Conservation (phyloP, 106 monocot species). For the Allium sativum region DNA sequence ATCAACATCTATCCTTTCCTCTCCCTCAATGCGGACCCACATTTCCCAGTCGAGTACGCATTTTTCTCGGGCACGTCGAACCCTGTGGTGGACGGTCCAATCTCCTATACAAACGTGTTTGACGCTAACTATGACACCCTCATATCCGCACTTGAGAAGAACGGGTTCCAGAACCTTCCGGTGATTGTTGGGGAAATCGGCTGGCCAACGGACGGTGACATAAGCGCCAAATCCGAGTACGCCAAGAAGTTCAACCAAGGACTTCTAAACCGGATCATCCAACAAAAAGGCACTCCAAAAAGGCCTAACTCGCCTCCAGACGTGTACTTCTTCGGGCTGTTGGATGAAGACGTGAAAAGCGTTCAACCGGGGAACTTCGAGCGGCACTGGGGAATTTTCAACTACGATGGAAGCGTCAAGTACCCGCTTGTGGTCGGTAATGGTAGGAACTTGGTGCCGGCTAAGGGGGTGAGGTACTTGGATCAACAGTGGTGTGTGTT, state of each 20-base stretch:
- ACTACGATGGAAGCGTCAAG: conserved; percentile 70
- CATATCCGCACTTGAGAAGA: conserved; percentile 60
- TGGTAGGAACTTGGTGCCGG: conserved; percentile 27
- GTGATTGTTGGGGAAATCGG: conserved; percentile 87
- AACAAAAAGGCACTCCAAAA: conserved; percentile 53
- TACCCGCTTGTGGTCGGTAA: conserved; percentile 34
- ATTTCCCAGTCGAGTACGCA: conserved; percentile 89
- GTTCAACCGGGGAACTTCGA: conserved; percentile 72
- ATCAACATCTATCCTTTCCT: conserved; percentile 99
- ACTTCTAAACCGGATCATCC: conserved; percentile 37
- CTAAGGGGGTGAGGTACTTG: conserved; percentile 54
- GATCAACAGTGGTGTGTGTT: conserved; percentile 67
- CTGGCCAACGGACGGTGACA: conserved; percentile 79
- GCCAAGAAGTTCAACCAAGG: conserved; percentile 80
- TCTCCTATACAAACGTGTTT: conserved; percentile 81
- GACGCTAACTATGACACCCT: conserved; percentile 92
- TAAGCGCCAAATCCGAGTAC: conserved; percentile 40
- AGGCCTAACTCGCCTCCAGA: conserved; percentile 44
- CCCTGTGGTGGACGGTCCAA: conserved; percentile 66
- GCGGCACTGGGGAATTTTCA: conserved; percentile 80
- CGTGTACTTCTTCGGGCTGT: conserved; percentile 62
- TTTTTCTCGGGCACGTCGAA: conserved; percentile 38
- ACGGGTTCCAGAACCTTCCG: conserved; percentile 51
- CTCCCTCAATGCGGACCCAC: conserved; percentile 69
- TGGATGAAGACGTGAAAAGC: conserved; percentile 89